phyloP scores from a whole-genome alignment of 2,329 filamentous ascomycete species.

The Colletotrichum eremochloae region DNA sequence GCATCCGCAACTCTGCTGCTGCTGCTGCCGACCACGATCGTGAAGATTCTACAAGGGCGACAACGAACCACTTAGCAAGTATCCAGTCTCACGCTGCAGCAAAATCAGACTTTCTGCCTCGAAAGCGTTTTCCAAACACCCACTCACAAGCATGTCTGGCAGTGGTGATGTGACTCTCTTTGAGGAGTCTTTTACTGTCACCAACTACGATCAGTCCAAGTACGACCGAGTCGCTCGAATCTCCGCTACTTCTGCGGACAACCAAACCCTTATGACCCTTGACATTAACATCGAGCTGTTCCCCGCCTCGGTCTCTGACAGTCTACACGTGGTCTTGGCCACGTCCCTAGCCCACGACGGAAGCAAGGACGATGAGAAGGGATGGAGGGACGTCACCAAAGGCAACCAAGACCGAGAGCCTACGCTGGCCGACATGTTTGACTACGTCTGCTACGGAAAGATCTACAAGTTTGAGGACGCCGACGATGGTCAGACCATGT shows the following conservation, averaged over 20 bases:
- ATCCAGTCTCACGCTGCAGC: background rate
- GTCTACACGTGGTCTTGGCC: slow-evolving; percentile 83
- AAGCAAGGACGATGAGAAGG: slow-evolving; percentile 78
- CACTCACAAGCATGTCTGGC: slow-evolving; percentile 55
- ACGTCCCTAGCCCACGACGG: slow-evolving; percentile 91
- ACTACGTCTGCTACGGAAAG: slow-evolving; percentile 91
- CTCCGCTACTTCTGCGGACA: slow-evolving; percentile 80
- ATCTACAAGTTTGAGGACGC: slow-evolving; percentile 90
- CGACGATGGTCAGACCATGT: slow-evolving; percentile 86
- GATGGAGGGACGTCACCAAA: slow-evolving; percentile 83
- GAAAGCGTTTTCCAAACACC: background rate
- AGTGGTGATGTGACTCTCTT: slow-evolving; percentile 92
- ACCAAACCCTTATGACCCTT: slow-evolving; percentile 81
- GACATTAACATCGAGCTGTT: slow-evolving; percentile 97
- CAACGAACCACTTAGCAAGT: background rate
- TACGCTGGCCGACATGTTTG: slow-evolving; percentile 82
- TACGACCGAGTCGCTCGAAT: slow-evolving; percentile 96
- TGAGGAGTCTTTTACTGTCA: slow-evolving; percentile 91
- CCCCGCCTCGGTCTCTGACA: slow-evolving; percentile 80
- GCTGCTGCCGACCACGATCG: slow-evolving; percentile 1
- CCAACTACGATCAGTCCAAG: slow-evolving; percentile 82
- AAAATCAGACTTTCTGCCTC: background rate
- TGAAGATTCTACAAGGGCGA: background rate
- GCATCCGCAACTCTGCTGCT: background rate
- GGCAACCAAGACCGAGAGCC: slow-evolving; percentile 62